Base-by-base conservation (phyloP, 169 alveolate species). In the Fabrea salina region DNA sequence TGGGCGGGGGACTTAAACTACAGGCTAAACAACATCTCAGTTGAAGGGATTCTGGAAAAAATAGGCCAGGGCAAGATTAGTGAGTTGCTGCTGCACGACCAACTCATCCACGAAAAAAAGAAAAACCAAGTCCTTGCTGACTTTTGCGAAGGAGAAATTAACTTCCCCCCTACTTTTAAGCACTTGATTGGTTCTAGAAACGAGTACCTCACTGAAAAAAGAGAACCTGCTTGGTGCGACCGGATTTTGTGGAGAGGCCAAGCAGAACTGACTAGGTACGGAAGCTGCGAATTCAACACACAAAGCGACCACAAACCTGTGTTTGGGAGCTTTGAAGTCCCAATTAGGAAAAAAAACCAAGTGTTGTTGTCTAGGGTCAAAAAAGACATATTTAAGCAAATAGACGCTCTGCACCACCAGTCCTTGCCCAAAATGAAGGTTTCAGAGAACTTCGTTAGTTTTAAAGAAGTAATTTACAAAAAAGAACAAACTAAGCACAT, bases 171-270 rank as follows among this genome's bases (percentile, higher is more conserved):
- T 2, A 96, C 98, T 5, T 95, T 93, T 89, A 95, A 95, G 84
- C 95, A 89, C 87, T 83, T 75, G 75, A 82, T 78, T 25, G 96
- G 96, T 19, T 86, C 95, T 92, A 82, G 96, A 92, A 41, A 86
- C 86, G 32, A 85, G 92, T 40, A 86, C 86, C 59, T 84, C 81
- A 64, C 39, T 30, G 30, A 32, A 39, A 75, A 80, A 86, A 93
- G 99, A 80, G 86, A 91, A 1, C 99, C 99, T 22, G 94, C 99
- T 0, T 97, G 98, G 96, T 91, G 96, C 53, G 97, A 94, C 86
- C 82, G 97, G 80, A 90, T 96, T 27, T 75, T 93, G 56, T 50
- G 27, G 7, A 40, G 57, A 68, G 78, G 78, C 11, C 30, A 40
- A 40, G 74, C 54, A 32, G 30, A 11, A 22, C 50, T 22, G 6